Base-by-base conservation (phyloP, 805 yeast genomes). In the Ogataea corticis region DNA sequence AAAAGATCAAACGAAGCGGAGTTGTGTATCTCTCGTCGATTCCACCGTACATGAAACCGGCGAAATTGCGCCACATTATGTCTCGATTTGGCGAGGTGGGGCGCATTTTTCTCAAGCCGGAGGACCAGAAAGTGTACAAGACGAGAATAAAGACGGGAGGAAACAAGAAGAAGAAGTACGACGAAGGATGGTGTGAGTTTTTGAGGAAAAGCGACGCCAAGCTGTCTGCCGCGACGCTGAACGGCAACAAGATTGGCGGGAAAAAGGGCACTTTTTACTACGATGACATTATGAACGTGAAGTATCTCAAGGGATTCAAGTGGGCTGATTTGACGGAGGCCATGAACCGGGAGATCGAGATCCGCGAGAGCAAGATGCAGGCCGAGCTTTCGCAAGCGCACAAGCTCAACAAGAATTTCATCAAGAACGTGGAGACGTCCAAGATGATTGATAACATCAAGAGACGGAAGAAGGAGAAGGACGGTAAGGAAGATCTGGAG, bases 101-200 rank as follows among this genome's bases (percentile, higher is more conserved):
- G 57, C 73, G 98, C 52, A 69, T 94, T 6, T 94, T 85, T 62
- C 68, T 94, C 51, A 85, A 89, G 54, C 96, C 96, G 13, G 99
- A 94, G 64, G 87, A 85, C 51, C 75, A 81, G 9, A 70, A 76
- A 23, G 74, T 74, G 7, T 74, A 89, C 57, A 79, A 78, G 41
- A 73, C 76, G 40, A 72, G 99, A 56, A 81, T 87, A 16, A 86
- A 85, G 58, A 77, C 80, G 51, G 98, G 98, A 12, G 98, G 99
- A 17, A 94, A 92, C 65, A 90, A 89, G 65, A 91, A 91, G 67
- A 76, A 77, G 61, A 85, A 79, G 68, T 94, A 79, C 61, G 87
- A 85, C 23, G 99, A 92, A 71, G 99, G 99, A 12, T 94, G 99
- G 99, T 94, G 87, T 7, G 99, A 94, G 67, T 94, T 87, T 65